Evolutionary conservation across 805 yeast species (phyloP).

Genomic region (Cyberlindnera sargentensis): DNA sequence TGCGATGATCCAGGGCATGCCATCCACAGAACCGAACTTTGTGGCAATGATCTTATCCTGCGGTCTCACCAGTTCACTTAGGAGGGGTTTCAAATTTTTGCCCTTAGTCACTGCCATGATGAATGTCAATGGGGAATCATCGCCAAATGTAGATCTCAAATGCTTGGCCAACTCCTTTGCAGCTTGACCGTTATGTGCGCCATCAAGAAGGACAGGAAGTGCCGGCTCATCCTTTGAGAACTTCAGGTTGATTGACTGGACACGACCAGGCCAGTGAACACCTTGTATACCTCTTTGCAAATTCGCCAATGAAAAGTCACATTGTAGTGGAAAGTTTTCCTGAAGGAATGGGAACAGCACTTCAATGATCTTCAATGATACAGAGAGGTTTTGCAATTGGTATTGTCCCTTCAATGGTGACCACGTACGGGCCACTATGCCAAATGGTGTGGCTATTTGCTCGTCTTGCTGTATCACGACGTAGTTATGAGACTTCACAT

Average conservation of each 20-base stretch:
- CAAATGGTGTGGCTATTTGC: conserved; percentile 26
- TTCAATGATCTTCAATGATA: conserved; percentile 55
- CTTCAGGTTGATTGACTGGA: conserved; percentile 44
- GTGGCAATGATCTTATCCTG: conserved; percentile 58
- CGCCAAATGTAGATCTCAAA: conserved; percentile 37
- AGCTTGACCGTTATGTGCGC: conserved; percentile 89
- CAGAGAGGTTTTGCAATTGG: conserved; percentile 62
- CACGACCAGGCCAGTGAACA: conserved; percentile 83
- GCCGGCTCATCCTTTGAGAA: conserved; percentile 18
- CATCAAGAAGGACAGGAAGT: conserved; percentile 57
- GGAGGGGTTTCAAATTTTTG: conserved; percentile 47
- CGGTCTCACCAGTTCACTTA: conserved; percentile 40
- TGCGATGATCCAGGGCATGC: conserved; percentile 90
- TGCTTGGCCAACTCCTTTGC: conserved; percentile 52
- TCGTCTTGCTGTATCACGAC: conserved; percentile 10
- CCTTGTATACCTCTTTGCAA: conserved; percentile 44
- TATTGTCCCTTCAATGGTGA: conserved; percentile 68
- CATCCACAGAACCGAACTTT: conserved; percentile 61
- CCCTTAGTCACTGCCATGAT: conserved; percentile 74
- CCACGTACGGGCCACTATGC: conserved; percentile 21
- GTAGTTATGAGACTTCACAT: conserved; percentile 24
- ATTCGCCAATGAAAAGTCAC: conserved; percentile 26
- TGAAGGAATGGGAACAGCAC: conserved; percentile 21
- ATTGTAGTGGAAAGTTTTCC: conserved; percentile 18
- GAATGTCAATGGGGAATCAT: conserved; percentile 32